Evolutionary conservation across 1,284 basidiomycete genomes (phyloP), one percentile per base, ranked within the genome.

Genomic region (Cystobasidium pallidum): DNA sequence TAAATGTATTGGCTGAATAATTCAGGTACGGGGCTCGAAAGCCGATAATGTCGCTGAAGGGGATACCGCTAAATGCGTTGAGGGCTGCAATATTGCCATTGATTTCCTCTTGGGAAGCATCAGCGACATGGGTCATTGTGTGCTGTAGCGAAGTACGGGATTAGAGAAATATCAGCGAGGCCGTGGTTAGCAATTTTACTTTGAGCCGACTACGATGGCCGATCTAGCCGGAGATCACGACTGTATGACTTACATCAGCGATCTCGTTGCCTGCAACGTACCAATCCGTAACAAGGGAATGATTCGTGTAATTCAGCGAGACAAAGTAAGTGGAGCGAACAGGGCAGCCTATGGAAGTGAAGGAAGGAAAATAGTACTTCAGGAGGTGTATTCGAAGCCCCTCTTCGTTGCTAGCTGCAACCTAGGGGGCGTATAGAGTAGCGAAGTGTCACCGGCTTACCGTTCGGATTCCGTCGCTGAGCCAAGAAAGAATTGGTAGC

Each of bases 241-340:
- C 3, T 51, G 65, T 34, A 47, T 58, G 2, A 70, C 45, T 34
- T 30, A 49, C 89, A 81, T 91, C 90, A n/a, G 88, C 90, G 74
- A 92, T 89, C 79, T 92, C 90, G 80, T 92, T 91, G 43, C 91
- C 90, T 7, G 88, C 88, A 52, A 91, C 89, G 80, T 84, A 91
- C 88, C 88, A 91, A 80, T 92, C 89, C 82, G 90, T 92, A 59
- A 92, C 88, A 67, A 78, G 74, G 24, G 77, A 78, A 58, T 77
- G 76, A 54, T 77, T 91, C 34, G 90, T 91, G 80, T 88, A 91
- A 75, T 86, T 86, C 64, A 91, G 82, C 2, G 87, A 89, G 6
- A 86, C 86, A 80, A 86, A 90, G 81, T 89, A 91, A 28, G 88
- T 89, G 86, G 88, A 90, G 80, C 86, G 88, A 13, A 87, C 86